Evolutionary conservation across 257 asterid species (phyloP), one percentile per base, ranked within the genome.

Genomic region (Avicennia marina): DNA sequence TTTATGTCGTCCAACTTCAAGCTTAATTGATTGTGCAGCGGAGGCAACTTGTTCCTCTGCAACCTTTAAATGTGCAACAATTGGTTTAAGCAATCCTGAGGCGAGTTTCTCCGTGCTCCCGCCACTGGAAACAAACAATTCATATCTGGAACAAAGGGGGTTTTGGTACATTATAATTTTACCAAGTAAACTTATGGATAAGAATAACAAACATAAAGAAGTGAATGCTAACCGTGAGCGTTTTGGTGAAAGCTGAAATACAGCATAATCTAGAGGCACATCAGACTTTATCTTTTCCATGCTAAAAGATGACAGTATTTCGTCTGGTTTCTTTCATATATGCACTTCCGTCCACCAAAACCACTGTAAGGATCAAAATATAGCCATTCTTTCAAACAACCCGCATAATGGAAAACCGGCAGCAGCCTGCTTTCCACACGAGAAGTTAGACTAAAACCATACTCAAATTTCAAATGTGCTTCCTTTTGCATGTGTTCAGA

Each of bases 41-140:
- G 84, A 73, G 65, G 87, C 79, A 61, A 80, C 70, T 68, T 91
- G 94, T 60, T 86, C 96, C 78, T 93, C 94, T 12, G 77, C 87
- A 70, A 78, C 73, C 72, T 85, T 84, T 49, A 93, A 68, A 69
- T 93, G 93, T 11, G 87, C 56, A 59, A 82, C 77, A 63, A 89
- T 89, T 41, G 97, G 97, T 76, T 93, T 86, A 69, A 89, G 71
- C 56, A 84, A 76, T 41, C 98, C 98, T 8, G 98, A 89, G 11
- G 98, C 97, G 33, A 93, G 80, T 62, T 84, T 93, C 81, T 93
- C 98, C 1, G 72, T 77, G 73, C 70, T 77, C 52, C 95, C 90
- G 65, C 75, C 78, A 29, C 93, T 72, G 42, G 89, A 81, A 72
- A 85, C 93, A 57, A 83, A 78, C 76, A 91, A 83, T 64, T 91